These are phyloP conservation scores for Cinnamomum chago DNA, from an alignment of 164 flowering plant species.

Conservation along the genomic window DNA sequence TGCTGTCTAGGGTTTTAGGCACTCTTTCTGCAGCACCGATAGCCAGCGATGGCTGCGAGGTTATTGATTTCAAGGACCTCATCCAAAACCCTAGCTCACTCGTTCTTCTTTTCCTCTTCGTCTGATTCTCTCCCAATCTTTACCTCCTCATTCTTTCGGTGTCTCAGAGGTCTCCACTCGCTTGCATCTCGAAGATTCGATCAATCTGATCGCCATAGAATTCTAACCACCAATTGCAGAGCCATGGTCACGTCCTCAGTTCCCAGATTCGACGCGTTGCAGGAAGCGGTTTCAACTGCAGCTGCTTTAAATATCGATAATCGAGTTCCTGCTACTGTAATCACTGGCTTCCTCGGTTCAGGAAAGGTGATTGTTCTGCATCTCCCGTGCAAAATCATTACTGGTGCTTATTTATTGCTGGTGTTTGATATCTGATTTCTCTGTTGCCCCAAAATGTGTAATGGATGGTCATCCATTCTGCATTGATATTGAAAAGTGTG, in stretches of 20 bases:
- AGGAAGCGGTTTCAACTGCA: conserved; percentile 19
- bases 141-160: conserved; percentile 2
- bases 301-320: conserved; percentile 27
- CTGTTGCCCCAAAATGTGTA: too few relatives aligned
- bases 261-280: conserved; percentile 14
- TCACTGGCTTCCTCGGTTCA: conserved; percentile 93
- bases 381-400: background rate
- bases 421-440: background rate
- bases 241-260: conserved; percentile 24
- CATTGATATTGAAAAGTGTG: background rate
- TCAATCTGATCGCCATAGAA: background rate
- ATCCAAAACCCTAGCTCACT: conserved; percentile 11
- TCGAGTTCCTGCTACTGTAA: conserved; percentile 81
- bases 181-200: conserved; percentile 3
- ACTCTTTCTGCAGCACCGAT: background rate
- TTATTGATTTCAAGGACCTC: conserved; percentile 12
- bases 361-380: conserved; percentile 56
- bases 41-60: conserved; percentile 15
- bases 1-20: conserved; percentile 5
- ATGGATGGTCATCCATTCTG: too few relatives aligned
- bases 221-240: conserved; percentile 15
- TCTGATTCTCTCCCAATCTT: background rate
- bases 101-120: background rate
- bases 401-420: background rate
- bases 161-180: conserved; percentile 20